phyloP scores from a whole-genome alignment of 495 filamentous ascomycete genomes.

The Penicillium egyptiacum region DNA sequence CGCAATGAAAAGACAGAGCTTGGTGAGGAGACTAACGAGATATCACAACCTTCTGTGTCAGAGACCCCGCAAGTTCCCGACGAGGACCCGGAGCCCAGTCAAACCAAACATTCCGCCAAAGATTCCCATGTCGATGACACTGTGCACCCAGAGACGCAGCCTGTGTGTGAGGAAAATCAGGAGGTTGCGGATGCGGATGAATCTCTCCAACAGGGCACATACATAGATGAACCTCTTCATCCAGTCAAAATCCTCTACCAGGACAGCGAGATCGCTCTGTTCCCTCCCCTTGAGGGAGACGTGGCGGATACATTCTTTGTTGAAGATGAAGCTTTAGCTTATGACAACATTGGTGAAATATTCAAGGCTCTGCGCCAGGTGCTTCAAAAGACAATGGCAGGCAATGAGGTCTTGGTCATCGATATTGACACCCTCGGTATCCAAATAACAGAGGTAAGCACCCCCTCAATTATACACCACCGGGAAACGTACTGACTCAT shows the following conservation, averaged over 20 bases:
- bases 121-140: slow-evolving; percentile 3
- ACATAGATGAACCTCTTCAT: slow-evolving; percentile 37
- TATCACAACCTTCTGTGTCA: slow-evolving; percentile 18
- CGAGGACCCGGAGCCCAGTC: slow-evolving; percentile 9
- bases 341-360: slow-evolving; percentile 57
- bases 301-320: slow-evolving; percentile 73
- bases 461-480: background rate
- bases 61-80: slow-evolving; percentile 1
- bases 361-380: slow-evolving; percentile 64
- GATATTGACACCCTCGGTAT: slow-evolving; percentile 67
- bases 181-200: slow-evolving; percentile 17
- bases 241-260: slow-evolving; percentile 64
- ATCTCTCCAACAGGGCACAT: slow-evolving; percentile 28
- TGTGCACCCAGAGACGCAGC: slow-evolving; percentile 13
- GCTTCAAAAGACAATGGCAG: slow-evolving; percentile 63
- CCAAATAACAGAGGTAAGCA: slow-evolving; percentile 68
- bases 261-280: slow-evolving; percentile 66
- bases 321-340: slow-evolving; percentile 60
- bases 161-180: slow-evolving; percentile 13
- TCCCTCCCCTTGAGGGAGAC: slow-evolving; percentile 63
- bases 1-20: slow-evolving; percentile 10
- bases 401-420: slow-evolving; percentile 69
- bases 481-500: slow-evolving; percentile 33
- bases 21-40: slow-evolving; percentile 28
- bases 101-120: slow-evolving; percentile 5